phyloP scores from a whole-genome alignment of 441 rosid species.

The Populus hybrid region DNA sequence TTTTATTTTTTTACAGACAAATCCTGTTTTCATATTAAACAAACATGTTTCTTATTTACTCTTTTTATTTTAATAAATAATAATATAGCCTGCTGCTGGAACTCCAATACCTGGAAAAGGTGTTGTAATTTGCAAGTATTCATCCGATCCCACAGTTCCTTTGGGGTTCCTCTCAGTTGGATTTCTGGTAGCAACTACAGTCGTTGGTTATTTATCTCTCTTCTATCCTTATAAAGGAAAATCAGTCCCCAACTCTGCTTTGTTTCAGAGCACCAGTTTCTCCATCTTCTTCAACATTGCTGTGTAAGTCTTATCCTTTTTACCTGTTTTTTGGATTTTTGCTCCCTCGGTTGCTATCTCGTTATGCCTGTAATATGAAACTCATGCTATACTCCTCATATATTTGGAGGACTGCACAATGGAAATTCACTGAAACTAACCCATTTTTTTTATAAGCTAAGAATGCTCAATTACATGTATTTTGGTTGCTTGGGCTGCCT shows the following conservation, averaged over 20 bases:
- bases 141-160: conserved; percentile 66
- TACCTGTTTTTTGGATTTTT: neutral
- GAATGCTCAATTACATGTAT: neutral
- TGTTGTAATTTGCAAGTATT: conserved; percentile 82
- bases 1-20: no score
- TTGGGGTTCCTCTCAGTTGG: conserved; percentile 70
- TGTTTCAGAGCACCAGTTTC: conserved; percentile 65
- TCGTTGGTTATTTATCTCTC: conserved; percentile 61
- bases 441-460: neutral
- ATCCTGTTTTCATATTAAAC: no score
- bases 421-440: neutral
- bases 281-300: conserved; percentile 79
- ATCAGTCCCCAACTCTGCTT: conserved; percentile 65
- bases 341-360: neutral
- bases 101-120: conserved; percentile 67
- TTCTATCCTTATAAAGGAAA: conserved; percentile 87
- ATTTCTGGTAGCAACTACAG: conserved; percentile 55
- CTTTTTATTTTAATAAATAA: neutral
- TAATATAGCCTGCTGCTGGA: conserved; percentile 68
- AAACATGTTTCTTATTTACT: neutral
- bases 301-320: conserved; percentile 42
- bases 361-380: neutral
- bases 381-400: neutral
- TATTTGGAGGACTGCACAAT: neutral
- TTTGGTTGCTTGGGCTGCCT: neutral